These are phyloP conservation scores for Moringa oleifera DNA, from an alignment of 345 rosid genomes.

Conservation along the genomic window DNA sequence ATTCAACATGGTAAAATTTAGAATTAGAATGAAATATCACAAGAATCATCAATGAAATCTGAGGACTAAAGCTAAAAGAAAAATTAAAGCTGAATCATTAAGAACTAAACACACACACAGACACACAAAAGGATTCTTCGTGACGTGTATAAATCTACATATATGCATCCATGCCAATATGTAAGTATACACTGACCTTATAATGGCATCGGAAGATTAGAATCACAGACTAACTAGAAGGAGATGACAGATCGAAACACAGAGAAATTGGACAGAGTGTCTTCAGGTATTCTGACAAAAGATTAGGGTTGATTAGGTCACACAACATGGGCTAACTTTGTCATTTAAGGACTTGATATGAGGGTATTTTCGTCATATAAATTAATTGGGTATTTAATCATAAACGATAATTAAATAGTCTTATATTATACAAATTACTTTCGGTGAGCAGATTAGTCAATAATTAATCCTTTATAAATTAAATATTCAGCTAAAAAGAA, in stretches of 20 bases:
- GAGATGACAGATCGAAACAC: background rate
- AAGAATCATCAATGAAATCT: background rate
- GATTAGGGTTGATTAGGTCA: constrained; percentile 31
- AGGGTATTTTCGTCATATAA: constrained; percentile 16
- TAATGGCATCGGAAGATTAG: constrained; percentile 1
- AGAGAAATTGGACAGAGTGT: background rate
- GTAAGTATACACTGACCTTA: constrained; percentile 8
- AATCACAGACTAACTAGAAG: background rate
- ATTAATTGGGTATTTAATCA: no score
- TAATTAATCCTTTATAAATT: no score
- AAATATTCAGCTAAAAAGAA: no score
- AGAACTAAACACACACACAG: background rate
- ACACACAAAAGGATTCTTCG: no score
- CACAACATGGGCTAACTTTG: background rate
- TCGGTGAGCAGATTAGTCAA: no score
- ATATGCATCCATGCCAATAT: background rate
- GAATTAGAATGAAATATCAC: no score
- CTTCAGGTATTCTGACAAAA: constrained; percentile 19
- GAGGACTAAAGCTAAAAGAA: background rate
- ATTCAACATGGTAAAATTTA: no score
- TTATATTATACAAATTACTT: no score
- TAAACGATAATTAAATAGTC: no score
- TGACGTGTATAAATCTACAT: background rate
- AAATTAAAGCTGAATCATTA: background rate
- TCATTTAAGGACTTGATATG: background rate